These are phyloP conservation scores for Colletotrichum sp. DNA, from an alignment of 2,329 filamentous ascomycete species.

Conservation along the genomic window DNA sequence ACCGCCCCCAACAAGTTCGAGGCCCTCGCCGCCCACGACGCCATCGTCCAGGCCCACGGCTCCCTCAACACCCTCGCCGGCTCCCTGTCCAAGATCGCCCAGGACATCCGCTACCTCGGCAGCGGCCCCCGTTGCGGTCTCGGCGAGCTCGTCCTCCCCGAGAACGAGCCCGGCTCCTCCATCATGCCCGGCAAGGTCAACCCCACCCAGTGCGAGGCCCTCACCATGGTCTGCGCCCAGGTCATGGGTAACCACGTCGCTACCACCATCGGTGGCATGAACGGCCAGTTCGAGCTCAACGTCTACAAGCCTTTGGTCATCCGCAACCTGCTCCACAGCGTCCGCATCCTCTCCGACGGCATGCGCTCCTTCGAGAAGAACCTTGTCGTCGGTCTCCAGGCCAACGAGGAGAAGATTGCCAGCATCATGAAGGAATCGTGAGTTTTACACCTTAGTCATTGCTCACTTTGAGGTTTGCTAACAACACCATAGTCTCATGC, in stretches of 20 bases:
- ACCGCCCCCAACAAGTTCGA: slow-evolving; percentile 99
- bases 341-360: slow-evolving; percentile 84
- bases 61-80: slow-evolving; percentile 90
- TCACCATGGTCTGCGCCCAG: slow-evolving; percentile 97
- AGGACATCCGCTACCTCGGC: slow-evolving; percentile 96
- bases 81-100: slow-evolving; percentile 96
- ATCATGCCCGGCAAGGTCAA: slow-evolving; percentile 99
- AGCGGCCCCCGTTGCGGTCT: slow-evolving; percentile 95
- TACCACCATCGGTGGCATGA: slow-evolving; percentile 92
- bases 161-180: slow-evolving; percentile 96
- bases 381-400: slow-evolving; percentile 84
- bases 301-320: slow-evolving; percentile 99
- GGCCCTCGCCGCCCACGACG: slow-evolving; percentile 93
- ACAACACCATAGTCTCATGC: slow-evolving; percentile 76
- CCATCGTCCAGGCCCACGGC: slow-evolving; percentile 92
- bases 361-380: slow-evolving; percentile 97
- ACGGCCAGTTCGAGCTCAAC: slow-evolving; percentile 98
- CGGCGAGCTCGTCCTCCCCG: slow-evolving; percentile 89
- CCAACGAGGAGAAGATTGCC: slow-evolving; percentile 91
- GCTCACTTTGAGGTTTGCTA: slow-evolving; percentile 13
- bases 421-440: slow-evolving; percentile 94
- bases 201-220: slow-evolving; percentile 95
- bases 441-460: slow-evolving; percentile 36
- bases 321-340: slow-evolving; percentile 91
- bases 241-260: slow-evolving; percentile 98